Conservation (phyloP, 2,329 filamentous ascomycete genomes). For the Alternaria burnsii region DNA sequence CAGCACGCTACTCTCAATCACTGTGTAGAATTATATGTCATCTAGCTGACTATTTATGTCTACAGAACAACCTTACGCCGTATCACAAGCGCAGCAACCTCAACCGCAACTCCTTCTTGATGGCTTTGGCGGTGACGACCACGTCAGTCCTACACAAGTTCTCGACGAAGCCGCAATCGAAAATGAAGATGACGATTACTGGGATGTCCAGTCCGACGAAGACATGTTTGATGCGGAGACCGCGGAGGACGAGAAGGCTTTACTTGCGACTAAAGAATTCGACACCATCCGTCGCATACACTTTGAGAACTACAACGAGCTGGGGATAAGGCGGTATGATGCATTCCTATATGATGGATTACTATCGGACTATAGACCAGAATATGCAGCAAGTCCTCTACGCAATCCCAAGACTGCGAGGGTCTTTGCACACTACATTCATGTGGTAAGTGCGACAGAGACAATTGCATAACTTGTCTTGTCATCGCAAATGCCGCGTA, state of each 20-base stretch:
- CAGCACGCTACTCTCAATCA: background rate
- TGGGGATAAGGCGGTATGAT: constrained; percentile 55
- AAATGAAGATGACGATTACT: constrained; percentile 60
- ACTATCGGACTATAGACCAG: constrained; percentile 56
- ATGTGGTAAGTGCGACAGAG: constrained; percentile 60
- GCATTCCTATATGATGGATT: constrained; percentile 58
- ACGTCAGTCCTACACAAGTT: constrained; percentile 46
- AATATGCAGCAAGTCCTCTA: constrained; percentile 68
- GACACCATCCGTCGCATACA: constrained; percentile 51
- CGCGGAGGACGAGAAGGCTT: constrained; percentile 29
- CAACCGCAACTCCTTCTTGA: constrained; percentile 33
- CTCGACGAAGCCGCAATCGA: constrained; percentile 54
- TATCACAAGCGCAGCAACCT: constrained; percentile 20
- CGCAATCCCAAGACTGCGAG: constrained; percentile 81
- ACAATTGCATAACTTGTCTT: background rate
- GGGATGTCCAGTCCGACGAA: constrained; percentile 59
- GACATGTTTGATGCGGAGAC: constrained; percentile 49
- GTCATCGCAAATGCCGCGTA: background rate
- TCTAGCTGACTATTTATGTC: constrained; percentile 31
- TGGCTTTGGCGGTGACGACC: constrained; percentile 53
- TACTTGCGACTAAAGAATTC: constrained; percentile 43
- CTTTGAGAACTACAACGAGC: constrained; percentile 45
- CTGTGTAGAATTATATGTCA: background rate
- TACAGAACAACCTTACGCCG: constrained; percentile 36
- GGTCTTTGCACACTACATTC: constrained; percentile 91